Base-by-base conservation (phyloP, 768 basidiomycete genomes). In the Infundibulicybe gibba region DNA sequence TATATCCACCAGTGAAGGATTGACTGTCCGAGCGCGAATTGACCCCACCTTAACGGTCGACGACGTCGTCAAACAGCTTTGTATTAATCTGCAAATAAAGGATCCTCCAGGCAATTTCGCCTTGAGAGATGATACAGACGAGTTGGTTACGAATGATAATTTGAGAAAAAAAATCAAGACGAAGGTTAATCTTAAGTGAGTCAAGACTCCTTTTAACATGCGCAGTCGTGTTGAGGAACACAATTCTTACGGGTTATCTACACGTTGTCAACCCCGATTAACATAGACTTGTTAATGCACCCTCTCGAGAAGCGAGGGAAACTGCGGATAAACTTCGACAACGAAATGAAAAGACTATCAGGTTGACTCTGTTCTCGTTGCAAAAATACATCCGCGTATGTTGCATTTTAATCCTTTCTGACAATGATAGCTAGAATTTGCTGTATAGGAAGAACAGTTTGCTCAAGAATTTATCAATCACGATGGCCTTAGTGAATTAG, bases 141-240 rank as follows among this genome's bases (percentile, higher is more conserved):
- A 89, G 53, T 65, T 94, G 40, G 85, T 97, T 14, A 94, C 90
- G 20, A 87, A 88, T 56, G 90, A 92, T 53, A 94, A 94, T 60
- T 61, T 97, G 57, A 76, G 82, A 60, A 83, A 79, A 67, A 88
- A 87, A 70, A 89, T 94, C 54, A 86, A 79, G 65, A 74, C 75
- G 34, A 92, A 88, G 63, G 79, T 75, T 41, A 82, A 87, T 57
- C 70, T 94, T 46, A 91, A 84, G 90, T 92, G 60, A 54, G 79
- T 65, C 21, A 15, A 37, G 32, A 15, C 17, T 20, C 10, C 14
- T 40, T 40, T 31, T 13, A 13, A 40, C 35, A 17, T n/a, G n/a
- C 14, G 35, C 17, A 6, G 10, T 38, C 35, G 10, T 3, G 4
- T 38, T 38, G 35, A 38, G 10, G 10, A 38, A 10, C 10, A 38